phyloP scores from a whole-genome alignment of 2,329 filamentous ascomycete genomes.

The Aspergillus terreus region DNA sequence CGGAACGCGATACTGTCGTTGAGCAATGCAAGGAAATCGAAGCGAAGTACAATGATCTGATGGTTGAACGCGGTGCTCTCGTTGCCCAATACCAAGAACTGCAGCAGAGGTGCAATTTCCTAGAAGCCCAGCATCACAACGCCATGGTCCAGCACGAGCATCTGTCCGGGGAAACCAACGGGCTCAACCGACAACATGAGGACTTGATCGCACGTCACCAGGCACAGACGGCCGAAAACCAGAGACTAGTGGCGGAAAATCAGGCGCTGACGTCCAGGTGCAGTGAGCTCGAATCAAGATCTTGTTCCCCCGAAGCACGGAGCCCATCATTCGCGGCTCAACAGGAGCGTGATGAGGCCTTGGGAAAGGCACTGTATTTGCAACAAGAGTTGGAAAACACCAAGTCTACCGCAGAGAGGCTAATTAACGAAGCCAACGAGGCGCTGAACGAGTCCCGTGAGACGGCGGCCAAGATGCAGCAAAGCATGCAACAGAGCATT shows the following conservation, averaged over 20 bases:
- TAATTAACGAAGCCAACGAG: constrained; percentile 6
- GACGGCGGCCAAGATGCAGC: neutral
- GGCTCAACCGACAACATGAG: neutral
- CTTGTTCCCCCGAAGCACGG: no score
- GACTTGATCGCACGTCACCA: constrained; percentile 2
- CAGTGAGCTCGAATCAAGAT: neutral
- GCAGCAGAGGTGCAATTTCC: no score
- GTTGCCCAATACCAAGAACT: no score
- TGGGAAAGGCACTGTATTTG: neutral
- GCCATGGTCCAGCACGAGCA: neutral
- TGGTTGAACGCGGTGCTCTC: no score
- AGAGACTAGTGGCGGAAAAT: neutral
- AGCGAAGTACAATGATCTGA: no score
- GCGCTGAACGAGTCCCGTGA: neutral
- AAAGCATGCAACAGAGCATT: constrained; percentile 4
- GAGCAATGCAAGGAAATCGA: no score
- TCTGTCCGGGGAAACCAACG: no score
- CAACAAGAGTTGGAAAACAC: constrained; percentile 1
- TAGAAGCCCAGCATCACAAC: neutral
- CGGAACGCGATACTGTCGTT: no score
- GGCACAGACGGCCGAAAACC: constrained; percentile 1
- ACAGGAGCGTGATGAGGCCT: constrained; percentile 6
- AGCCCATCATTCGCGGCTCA: neutral
- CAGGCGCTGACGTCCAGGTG: neutral
- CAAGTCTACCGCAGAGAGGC: neutral